A percentile compares a stretch with the other conserved stretches of the same genome.
phyloP scores from a whole-genome alignment of 305 asterid species.

The Solanum hybrid region DNA sequence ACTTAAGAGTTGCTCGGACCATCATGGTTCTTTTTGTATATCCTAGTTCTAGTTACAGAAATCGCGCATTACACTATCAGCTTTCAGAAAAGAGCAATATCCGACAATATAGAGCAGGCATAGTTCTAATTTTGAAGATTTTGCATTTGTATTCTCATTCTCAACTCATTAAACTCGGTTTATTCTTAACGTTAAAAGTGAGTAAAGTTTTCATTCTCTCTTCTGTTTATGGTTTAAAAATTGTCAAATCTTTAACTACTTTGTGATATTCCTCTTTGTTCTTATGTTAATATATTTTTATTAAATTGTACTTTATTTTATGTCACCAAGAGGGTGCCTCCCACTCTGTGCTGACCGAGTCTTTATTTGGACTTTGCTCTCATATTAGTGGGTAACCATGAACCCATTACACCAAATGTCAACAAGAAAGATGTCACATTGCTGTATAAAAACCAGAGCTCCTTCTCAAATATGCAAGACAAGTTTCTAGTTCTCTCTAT shows the following conservation, averaged over 20 bases:
- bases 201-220: not conserved
- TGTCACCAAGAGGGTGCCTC: not conserved
- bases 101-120: not conserved
- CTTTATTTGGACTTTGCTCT: not conserved
- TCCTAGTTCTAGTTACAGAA: not conserved
- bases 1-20: not conserved
- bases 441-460: slow-evolving; percentile 1
- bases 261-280: not conserved
- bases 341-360: not conserved
- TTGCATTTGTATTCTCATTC: not conserved
- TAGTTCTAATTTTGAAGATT: not conserved
- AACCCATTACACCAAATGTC: not conserved
- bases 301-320: too few species aligned
- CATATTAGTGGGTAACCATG: not conserved
- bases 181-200: not conserved
- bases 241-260: not conserved
- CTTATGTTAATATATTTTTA: not conserved
- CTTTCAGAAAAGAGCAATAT: not conserved
- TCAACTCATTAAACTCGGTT: not conserved
- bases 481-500: not conserved
- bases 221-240: not conserved
- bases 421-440: not conserved
- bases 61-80: not conserved
- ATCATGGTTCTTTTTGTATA: not conserved
- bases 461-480: not conserved